Evolutionary conservation across 768 basidiomycete genomes (phyloP).

Genomic region (Suillus paluster): DNA sequence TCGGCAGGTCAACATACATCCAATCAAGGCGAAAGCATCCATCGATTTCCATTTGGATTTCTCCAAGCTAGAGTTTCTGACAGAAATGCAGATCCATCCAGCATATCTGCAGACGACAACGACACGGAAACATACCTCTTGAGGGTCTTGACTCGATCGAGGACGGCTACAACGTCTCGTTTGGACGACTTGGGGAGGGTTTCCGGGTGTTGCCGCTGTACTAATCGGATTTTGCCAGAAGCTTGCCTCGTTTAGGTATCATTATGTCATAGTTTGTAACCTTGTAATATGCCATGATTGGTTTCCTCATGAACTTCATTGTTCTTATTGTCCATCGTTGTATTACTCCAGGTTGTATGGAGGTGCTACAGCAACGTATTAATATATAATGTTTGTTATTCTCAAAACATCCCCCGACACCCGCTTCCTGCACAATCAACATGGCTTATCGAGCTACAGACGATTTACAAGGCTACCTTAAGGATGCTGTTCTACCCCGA

Average conservation of each 20-base stretch:
- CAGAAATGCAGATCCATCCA: neutral
- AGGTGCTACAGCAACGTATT: neutral
- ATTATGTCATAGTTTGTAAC: neutral
- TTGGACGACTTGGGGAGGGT: conserved; percentile 5
- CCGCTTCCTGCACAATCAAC: neutral
- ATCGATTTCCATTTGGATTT: conserved; percentile 6
- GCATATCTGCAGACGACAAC: conserved; percentile 2
- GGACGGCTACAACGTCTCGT: conserved; percentile 9
- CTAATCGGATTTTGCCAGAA: conserved; percentile 17
- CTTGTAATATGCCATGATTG: neutral
- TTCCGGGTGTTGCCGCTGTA: conserved; percentile 30
- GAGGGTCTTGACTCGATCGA: conserved; percentile 23
- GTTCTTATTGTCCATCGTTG: neutral
- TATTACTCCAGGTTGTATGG: neutral
- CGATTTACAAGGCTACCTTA: conserved; percentile 39
- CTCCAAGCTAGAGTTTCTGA: neutral
- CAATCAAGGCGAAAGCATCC: conserved; percentile 19
- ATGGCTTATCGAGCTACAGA: conserved; percentile 37
- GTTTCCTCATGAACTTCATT: neutral
- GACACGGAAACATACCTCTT: conserved; percentile 33
- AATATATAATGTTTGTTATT: conserved; percentile 1
- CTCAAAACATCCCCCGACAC: neutral
- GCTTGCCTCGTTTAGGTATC: conserved; percentile 1
- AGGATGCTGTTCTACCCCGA: conserved; percentile 37
- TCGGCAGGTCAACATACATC: conserved; percentile 12